phyloP scores from a whole-genome alignment of 495 filamentous ascomycete genomes.

The Thozetella sp. region DNA sequence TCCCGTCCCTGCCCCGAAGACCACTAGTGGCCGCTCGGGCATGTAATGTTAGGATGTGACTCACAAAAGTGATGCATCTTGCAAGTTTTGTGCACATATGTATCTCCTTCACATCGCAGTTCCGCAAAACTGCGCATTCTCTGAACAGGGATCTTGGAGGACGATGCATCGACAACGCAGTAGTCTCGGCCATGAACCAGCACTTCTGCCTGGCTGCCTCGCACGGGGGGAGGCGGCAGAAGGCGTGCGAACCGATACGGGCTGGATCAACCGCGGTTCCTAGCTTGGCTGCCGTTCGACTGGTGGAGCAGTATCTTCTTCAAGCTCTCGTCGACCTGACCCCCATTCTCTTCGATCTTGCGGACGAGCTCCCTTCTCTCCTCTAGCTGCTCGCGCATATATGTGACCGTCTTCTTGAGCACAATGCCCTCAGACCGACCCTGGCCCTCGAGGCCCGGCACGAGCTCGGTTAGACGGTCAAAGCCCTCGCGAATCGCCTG shows the following conservation, averaged over 20 bases:
- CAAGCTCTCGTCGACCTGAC: conserved; percentile 12
- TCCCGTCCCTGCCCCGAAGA: neutral
- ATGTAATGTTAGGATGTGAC: neutral
- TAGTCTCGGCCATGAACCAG: neutral
- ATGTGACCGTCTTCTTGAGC: conserved; percentile 73
- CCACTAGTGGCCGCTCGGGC: neutral
- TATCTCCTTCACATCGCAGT: neutral
- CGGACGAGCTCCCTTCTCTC: conserved; percentile 60
- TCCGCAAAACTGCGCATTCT: neutral
- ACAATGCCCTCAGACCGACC: conserved; percentile 86
- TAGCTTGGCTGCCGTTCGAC: neutral
- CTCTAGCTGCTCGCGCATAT: conserved; percentile 65
- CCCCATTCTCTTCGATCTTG: conserved; percentile 19
- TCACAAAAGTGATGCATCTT: neutral
- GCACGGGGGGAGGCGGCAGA: neutral
- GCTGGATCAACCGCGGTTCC: neutral
- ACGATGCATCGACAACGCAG: neutral
- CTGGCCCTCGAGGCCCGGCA: conserved; percentile 82
- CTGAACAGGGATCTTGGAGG: neutral
- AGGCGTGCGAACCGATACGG: conserved; percentile 26
- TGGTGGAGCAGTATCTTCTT: conserved; percentile 16
- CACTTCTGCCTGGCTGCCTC: neutral
- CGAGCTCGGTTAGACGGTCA: conserved; percentile 78
- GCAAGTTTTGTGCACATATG: neutral
- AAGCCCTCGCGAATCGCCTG: conserved; percentile 86